A percentile compares a stretch with the other conserved stretches of the same genome.
phyloP scores from a whole-genome alignment of 164 flowering plant species.

The Chloranthus sessilifolius region DNA sequence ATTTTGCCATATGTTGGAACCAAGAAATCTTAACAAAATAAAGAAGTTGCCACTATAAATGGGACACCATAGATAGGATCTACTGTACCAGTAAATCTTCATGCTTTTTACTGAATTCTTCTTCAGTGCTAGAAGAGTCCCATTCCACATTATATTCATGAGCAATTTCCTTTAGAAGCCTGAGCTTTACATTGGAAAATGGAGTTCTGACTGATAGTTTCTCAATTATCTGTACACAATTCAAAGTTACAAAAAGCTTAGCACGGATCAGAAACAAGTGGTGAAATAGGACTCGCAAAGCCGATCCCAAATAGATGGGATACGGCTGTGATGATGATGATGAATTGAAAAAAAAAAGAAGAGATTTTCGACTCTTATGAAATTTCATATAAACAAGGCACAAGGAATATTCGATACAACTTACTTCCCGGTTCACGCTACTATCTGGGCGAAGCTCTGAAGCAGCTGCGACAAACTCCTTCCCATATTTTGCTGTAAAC shows the following conservation, averaged over 20 bases:
- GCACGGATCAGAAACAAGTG: too few species aligned
- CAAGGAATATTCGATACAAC: slow-evolving; percentile 3
- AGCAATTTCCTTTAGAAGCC: slow-evolving; percentile 70
- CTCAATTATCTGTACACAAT: slow-evolving; percentile 72
- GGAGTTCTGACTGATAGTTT: slow-evolving; percentile 85
- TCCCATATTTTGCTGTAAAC: slow-evolving; percentile 84
- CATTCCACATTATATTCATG: slow-evolving; percentile 58
- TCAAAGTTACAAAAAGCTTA: too few species aligned
- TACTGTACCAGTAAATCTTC: slow-evolving; percentile 94
- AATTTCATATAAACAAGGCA: too few species aligned
- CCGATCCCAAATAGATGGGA: too few species aligned
- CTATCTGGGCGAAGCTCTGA: slow-evolving; percentile 94
- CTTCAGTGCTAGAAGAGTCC: slow-evolving; percentile 82
- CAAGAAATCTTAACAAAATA: too few species aligned
- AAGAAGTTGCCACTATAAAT: too few species aligned
- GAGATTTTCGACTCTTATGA: background rate
- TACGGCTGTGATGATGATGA: too few species aligned
- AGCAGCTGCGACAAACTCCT: slow-evolving; percentile 75
- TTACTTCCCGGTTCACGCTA: slow-evolving; percentile 87
- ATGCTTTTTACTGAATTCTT: slow-evolving; percentile 64
- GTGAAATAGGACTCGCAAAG: too few species aligned
- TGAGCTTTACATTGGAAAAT: slow-evolving; percentile 53
- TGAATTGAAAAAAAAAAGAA: background rate
- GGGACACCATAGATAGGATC: too few species aligned
- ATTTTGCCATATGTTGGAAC: too few species aligned